A percentile compares a stretch with the other conserved stretches of the same genome.
phyloP scores from a whole-genome alignment of 169 alveolate genomes.

The Eimeria falciformis region DNA sequence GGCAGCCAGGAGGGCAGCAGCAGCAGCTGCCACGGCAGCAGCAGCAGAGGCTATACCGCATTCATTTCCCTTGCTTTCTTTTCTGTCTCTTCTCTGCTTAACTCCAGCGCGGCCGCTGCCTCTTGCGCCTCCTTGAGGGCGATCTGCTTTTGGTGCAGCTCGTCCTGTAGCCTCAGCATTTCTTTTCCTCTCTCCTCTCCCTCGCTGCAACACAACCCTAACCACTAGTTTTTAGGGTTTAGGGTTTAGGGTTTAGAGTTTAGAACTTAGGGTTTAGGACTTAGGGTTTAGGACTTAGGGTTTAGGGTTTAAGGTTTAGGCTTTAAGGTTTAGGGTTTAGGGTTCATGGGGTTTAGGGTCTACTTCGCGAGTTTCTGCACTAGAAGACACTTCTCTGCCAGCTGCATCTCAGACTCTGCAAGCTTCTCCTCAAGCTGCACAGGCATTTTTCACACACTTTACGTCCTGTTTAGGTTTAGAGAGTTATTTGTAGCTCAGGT shows the following conservation, averaged over 20 bases:
- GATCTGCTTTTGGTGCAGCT: background rate
- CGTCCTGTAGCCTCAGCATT: background rate
- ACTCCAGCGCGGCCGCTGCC: constrained; percentile 4
- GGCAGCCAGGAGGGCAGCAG: background rate
- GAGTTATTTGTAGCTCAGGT: background rate
- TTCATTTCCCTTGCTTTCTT: background rate
- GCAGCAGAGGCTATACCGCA: background rate
- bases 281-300: constrained; percentile 35
- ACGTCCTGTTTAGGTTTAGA: too few relatives aligned
- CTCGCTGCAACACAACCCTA: background rate
- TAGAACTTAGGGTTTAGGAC: background rate
- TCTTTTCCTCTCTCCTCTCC: background rate
- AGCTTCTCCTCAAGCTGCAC: background rate
- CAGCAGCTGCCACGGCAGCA: background rate
- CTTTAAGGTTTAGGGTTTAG: background rate
- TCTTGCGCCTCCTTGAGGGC: background rate
- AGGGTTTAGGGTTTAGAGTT: background rate
- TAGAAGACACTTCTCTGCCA: background rate
- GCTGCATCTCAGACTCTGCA: background rate
- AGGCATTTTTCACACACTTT: background rate
- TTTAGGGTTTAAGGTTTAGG: too few relatives aligned
- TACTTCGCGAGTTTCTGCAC: background rate
- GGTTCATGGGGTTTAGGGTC: background rate
- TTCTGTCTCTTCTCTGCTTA: background rate
- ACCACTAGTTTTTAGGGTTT: constrained; percentile 40